Conservation (phyloP, 148 eudicot species). For the Polygonum aviculare region DNA sequence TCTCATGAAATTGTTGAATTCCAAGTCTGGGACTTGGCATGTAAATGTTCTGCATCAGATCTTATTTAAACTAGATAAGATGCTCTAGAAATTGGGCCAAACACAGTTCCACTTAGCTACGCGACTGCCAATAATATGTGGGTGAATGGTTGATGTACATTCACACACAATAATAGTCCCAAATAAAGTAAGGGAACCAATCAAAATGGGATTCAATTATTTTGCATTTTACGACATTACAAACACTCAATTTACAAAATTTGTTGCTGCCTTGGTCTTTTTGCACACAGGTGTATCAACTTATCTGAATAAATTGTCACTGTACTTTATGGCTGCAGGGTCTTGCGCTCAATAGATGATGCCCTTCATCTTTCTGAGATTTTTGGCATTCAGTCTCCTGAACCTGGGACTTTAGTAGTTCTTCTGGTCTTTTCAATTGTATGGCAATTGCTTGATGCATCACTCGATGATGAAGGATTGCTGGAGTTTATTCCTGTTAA, state of each 20-base stretch:
- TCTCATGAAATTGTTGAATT: background rate
- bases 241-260: background rate
- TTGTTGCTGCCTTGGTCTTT: background rate
- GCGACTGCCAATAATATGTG: background rate
- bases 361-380: slow-evolving; percentile 57
- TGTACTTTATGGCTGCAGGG: slow-evolving; percentile 45
- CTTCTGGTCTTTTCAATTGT: slow-evolving; percentile 58
- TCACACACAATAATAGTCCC: background rate
- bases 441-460: slow-evolving; percentile 86
- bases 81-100: background rate
- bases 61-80: background rate
- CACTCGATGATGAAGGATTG: slow-evolving; percentile 82
- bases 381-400: slow-evolving; percentile 48
- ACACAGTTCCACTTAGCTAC: background rate
- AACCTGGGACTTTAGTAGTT: slow-evolving; percentile 63
- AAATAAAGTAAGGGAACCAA: background rate
- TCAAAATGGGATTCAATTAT: background rate
- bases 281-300: background rate
- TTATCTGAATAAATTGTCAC: background rate
- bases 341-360: slow-evolving; percentile 69
- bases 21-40: background rate
- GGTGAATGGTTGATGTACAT: background rate
- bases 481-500: slow-evolving; percentile 59
- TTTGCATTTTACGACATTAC: background rate
- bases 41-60: background rate